Base-by-base conservation (phyloP, 176 grass and related monocot genomes). In the Aegilops sharonensis region DNA sequence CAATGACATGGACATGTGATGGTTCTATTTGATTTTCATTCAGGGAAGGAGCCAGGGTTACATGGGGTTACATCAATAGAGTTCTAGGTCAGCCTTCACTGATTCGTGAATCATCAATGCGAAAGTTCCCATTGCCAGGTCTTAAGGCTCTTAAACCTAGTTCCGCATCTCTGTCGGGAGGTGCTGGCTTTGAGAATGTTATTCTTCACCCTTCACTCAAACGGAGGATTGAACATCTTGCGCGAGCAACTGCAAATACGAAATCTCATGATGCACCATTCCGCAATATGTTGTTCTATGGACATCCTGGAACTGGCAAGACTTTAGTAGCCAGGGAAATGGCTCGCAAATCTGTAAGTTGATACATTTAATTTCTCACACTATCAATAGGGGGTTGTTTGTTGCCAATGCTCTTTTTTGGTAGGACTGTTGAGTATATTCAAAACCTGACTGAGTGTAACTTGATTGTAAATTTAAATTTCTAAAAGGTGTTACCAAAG, bases 261-360 rank as follows among this genome's bases (percentile, higher is more conserved):
- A 99, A 99, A 83, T 96, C 85, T 62, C 94, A 94, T 50, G 92
- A 92, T 89, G 94, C 97, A 64, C 97, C 94, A 50, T 99, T 99
- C 79, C 88, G 97, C 23, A 96, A 99, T 79, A 99, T 99, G 94
- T 83, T 99, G 65, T 99, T 99, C 88, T 99, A 99, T 83, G 97
- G 97, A 56, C 97, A 92, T 60, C 97, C 97, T 92, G 97, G 97
- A 80, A 99, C 97, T 61, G 97, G 94, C 14, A 96, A 99, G 85
- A 99, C 97, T 42, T 94, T 99, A 85, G 92, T 99, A 57, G 97
- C 97, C 30, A 89, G 87, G 80, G 92, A 96, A 72, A 99, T 99
- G 91, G 97, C 97, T 93, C 89, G 85, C 69, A 94, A 99, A 87
- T 99, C 97, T 82, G 96, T 98, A 92, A 78, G 85, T 84, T 59